Base-by-base conservation (phyloP, 2,329 filamentous ascomycete species). In the Claviceps arundinis region DNA sequence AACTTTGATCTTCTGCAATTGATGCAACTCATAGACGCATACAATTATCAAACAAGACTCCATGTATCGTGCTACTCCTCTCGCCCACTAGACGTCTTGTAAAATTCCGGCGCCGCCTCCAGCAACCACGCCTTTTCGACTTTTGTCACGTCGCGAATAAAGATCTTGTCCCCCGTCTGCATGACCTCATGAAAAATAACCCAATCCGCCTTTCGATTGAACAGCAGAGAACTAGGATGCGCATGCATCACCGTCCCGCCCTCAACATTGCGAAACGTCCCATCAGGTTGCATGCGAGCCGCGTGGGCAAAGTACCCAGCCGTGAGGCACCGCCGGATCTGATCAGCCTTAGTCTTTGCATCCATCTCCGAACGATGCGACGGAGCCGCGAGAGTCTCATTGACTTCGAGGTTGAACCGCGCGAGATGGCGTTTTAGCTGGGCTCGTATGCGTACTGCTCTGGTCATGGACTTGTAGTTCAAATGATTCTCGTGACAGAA, bases 161-260 rank as follows among this genome's bases (percentile, higher is more conserved):
- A 97, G 0, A 80, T 89, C 74, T 97, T 97, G 57, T 80, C 81
- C 9, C 85, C 81, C 4, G 87, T 94, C 70, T 97, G 88, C 75
- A 95, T 81, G 40, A 95, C 81, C 69, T 96, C 91, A 61, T 94
- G 86, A 63, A 96, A 98, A 37, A 98, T 78, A 9, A 97, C 89
- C 89, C 91, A 97, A 57, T 96, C 89, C 11, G 89, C 89, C 71
- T 94, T 96, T 52, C 90, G 82, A 67, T 95, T 95, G 73, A 97
- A 97, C 82, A 97, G 89, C 59, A 97, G 70, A 41, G 87, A 94
- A 62, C 82, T 95, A 0, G 93, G 93, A 68, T 98, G 93, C 22
- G 89, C 89, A 71, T 95, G 80, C 50, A 97, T 73, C 4, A 82
- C 78, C 49, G 84, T 85, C 41, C 81, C 82, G 34, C 89, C 89